Conservation (phyloP, 2,329 filamentous ascomycete species). For the Exutisphaerella laricina region DNA sequence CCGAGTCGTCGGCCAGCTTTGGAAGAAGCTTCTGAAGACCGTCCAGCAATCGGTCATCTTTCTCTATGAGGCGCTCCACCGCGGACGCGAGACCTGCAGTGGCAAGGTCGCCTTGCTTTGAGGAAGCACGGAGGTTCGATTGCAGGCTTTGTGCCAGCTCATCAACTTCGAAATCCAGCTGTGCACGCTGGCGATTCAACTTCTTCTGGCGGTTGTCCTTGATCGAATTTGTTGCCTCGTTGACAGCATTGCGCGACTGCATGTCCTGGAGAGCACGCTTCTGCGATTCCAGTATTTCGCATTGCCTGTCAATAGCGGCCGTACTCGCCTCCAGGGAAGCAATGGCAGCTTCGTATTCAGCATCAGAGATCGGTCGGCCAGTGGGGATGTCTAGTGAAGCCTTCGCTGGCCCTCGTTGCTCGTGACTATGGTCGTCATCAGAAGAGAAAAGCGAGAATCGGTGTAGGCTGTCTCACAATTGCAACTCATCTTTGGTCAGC, state of each 20-base stretch:
- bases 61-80: slow-evolving; percentile 44
- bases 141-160: slow-evolving; percentile 28
- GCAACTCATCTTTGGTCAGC: slow-evolving; percentile 45
- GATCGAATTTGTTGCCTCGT: slow-evolving; percentile 1
- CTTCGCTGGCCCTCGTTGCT: slow-evolving; percentile 15
- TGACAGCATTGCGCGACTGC: slow-evolving; percentile 38
- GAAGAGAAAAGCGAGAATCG: not conserved
- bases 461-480: slow-evolving; percentile 35
- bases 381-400: not conserved
- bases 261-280: slow-evolving; percentile 55
- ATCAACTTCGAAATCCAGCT: slow-evolving; percentile 37
- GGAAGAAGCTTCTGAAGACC: slow-evolving; percentile 62
- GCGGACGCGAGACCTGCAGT: slow-evolving; percentile 45
- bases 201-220: slow-evolving; percentile 18
- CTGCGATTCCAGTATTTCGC: slow-evolving; percentile 56
- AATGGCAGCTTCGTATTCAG: slow-evolving; percentile 57
- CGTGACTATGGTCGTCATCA: not conserved
- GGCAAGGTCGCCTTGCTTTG: slow-evolving; percentile 47
- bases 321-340: slow-evolving; percentile 61
- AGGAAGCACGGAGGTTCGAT: slow-evolving; percentile 34
- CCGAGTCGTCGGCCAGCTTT: slow-evolving; percentile 48
- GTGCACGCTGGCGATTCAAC: slow-evolving; percentile 37
- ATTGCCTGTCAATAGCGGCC: slow-evolving; percentile 58
- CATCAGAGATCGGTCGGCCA: slow-evolving; percentile 49
- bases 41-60: slow-evolving; percentile 59